Evolutionary conservation across 2,329 filamentous ascomycete genomes (phyloP).

Genomic region (Polytolypa hystricis): DNA sequence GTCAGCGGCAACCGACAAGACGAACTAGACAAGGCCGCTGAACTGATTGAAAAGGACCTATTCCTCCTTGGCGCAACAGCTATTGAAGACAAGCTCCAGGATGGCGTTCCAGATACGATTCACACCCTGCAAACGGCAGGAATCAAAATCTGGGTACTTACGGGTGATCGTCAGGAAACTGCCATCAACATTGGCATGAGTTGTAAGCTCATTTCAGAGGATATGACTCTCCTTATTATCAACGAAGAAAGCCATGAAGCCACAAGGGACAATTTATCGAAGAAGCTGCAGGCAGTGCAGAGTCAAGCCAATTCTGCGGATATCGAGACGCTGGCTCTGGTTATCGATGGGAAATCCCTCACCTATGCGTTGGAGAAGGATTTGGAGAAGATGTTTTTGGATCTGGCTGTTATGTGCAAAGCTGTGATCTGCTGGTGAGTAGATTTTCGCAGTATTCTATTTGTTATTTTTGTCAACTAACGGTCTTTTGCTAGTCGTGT

Average conservation of each 20-base stretch:
- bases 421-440: constrained; percentile 81
- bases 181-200: constrained; percentile 99
- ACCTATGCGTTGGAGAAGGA: constrained; percentile 90
- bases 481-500: constrained; percentile 55
- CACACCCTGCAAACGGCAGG: constrained; percentile 92
- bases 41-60: constrained; percentile 88
- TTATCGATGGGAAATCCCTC: constrained; percentile 93
- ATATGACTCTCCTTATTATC: constrained; percentile 94
- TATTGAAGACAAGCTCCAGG: constrained; percentile 93
- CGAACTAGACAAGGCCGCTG: constrained; percentile 91
- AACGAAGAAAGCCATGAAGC: constrained; percentile 75
- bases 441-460: neutral
- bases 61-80: constrained; percentile 88
- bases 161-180: constrained; percentile 93
- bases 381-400: constrained; percentile 83
- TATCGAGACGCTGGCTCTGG: constrained; percentile 57
- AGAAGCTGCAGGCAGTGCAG: constrained; percentile 84
- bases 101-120: constrained; percentile 95
- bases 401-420: constrained; percentile 90
- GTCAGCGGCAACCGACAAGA: constrained; percentile 86
- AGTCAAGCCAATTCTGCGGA: constrained; percentile 70
- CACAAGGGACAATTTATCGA: constrained; percentile 79
- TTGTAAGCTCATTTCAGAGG: constrained; percentile 94
- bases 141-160: constrained; percentile 98
- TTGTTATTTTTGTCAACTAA: constrained; percentile 9